Percentiles rank a stretch among this genome's conserved stretches.
Conservation (phyloP, 768 basidiomycete species). For the Trametes villosa region DNA sequence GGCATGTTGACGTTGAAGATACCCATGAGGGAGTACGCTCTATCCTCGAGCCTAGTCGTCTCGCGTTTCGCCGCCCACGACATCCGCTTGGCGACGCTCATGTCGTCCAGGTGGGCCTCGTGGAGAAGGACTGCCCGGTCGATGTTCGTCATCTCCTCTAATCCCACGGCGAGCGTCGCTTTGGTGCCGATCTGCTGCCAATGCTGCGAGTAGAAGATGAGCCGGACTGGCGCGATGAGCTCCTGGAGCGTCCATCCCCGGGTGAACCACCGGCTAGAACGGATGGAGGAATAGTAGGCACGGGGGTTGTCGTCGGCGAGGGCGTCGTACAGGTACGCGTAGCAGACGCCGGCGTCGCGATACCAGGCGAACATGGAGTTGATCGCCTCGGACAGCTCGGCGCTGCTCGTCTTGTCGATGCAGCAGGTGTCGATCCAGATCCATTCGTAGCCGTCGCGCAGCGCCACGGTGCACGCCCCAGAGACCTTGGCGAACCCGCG, state of each 20-base stretch:
- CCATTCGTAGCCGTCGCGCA: slow-evolving; percentile 9
- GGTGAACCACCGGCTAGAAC: slow-evolving; percentile 7
- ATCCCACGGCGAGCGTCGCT: slow-evolving; percentile 1
- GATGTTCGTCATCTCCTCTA: slow-evolving; percentile 14
- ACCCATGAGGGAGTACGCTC: slow-evolving; percentile 23
- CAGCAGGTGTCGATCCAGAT: slow-evolving; percentile 20
- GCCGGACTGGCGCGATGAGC: slow-evolving; percentile 15
- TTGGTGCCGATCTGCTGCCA: slow-evolving; percentile 12
- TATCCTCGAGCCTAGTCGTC: slow-evolving; percentile 14
- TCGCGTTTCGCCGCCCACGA: slow-evolving; percentile 17
- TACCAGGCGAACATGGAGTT: slow-evolving; percentile 15
- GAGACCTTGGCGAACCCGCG: slow-evolving; percentile 4
- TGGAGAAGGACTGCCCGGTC: slow-evolving; percentile 14
- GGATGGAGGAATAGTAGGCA: not conserved
- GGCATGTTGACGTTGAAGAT: slow-evolving; percentile 17
- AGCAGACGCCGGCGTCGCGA: slow-evolving; percentile 13
- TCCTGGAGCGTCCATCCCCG: slow-evolving; percentile 21
- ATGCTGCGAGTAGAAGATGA: slow-evolving; percentile 12
- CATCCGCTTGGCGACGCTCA: slow-evolving; percentile 16
- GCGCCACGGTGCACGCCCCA: slow-evolving; percentile 6
- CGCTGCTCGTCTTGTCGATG: slow-evolving; percentile 19
- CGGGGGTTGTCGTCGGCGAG: slow-evolving; percentile 4
- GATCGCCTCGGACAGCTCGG: slow-evolving; percentile 21
- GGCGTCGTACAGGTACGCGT: slow-evolving; percentile 18
- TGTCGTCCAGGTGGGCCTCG: slow-evolving; percentile 2